A percentile compares a stretch with the other conserved stretches of the same genome.
Conservation (phyloP, 2,329 filamentous ascomycete species). For the Fusarium anguioides region DNA sequence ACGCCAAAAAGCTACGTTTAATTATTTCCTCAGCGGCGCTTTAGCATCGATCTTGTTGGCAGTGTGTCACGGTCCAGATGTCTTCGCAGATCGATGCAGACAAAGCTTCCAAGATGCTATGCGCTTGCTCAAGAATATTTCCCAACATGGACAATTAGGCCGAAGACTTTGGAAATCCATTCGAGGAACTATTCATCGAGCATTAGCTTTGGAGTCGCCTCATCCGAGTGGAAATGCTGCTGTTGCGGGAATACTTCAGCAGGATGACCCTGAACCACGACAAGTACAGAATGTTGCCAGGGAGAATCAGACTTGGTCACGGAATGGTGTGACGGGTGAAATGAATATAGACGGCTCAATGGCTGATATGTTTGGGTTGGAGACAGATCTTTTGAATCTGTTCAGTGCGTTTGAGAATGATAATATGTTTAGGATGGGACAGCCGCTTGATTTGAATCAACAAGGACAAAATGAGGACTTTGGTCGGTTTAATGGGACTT, state of each 20-base stretch:
- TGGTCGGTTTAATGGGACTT: not conserved
- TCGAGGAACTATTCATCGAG: slow-evolving; percentile 3
- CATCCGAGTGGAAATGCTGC: not conserved
- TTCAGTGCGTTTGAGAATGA: slow-evolving; percentile 19
- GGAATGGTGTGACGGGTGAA: not conserved
- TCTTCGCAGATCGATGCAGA: slow-evolving; percentile 4
- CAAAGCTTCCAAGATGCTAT: slow-evolving; percentile 8
- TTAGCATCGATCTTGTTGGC: slow-evolving; percentile 3
- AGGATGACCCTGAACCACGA: not conserved
- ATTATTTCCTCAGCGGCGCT: slow-evolving; percentile 1
- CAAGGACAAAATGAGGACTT: not conserved
- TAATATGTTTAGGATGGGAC: not conserved
- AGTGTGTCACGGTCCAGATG: slow-evolving; percentile 5
- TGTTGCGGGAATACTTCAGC: not conserved
- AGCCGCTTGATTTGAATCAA: not conserved
- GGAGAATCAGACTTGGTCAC: not conserved
- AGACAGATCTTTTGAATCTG: slow-evolving; percentile 9
- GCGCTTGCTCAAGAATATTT: not conserved
- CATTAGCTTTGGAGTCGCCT: not conserved
- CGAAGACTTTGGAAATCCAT: slow-evolving; percentile 11
- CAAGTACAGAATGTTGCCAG: not conserved
- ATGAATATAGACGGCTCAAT: not conserved
- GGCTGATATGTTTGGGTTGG: slow-evolving; percentile 4
- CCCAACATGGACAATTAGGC: not conserved
- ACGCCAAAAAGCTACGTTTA: slow-evolving; percentile 5